These are phyloP conservation scores for Apiospora sp. DNA, from an alignment of 2,329 filamentous ascomycete species.

Conservation along the genomic window DNA sequence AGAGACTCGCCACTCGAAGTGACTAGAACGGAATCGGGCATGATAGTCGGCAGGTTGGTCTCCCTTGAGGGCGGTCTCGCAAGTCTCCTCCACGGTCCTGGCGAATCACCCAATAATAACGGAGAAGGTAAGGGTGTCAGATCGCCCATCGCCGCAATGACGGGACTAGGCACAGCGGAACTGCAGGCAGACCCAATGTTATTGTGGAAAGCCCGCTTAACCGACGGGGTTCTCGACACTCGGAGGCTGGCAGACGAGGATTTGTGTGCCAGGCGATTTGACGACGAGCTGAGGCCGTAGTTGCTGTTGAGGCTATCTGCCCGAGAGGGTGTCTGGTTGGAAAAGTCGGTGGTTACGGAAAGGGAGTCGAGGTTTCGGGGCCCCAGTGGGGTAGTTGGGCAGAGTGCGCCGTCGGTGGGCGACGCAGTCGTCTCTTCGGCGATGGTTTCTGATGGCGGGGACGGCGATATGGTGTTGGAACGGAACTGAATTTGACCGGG, in stretches of 20 bases:
- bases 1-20: conserved; percentile 61
- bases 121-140: conserved; percentile 83
- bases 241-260: conserved; percentile 55
- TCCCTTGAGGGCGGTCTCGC: conserved; percentile 59
- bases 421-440: conserved; percentile 30
- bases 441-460: conserved; percentile 40
- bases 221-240: conserved; percentile 66
- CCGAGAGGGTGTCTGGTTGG: conserved; percentile 34
- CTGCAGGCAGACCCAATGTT: conserved; percentile 66
- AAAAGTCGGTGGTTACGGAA: conserved; percentile 49
- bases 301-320: conserved; percentile 49
- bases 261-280: conserved; percentile 48
- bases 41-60: conserved; percentile 44
- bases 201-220: conserved; percentile 63
- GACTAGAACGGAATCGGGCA: conserved; percentile 57
- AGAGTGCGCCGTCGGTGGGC: conserved; percentile 30
- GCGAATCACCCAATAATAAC: conserved; percentile 69
- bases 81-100: conserved; percentile 70
- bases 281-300: conserved; percentile 43
- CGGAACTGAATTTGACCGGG: conserved; percentile 44
- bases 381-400: conserved; percentile 32
- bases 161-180: conserved; percentile 75
- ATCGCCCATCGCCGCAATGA: conserved; percentile 78
- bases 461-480: conserved; percentile 50
- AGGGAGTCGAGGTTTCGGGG: conserved; percentile 37